phyloP scores from a whole-genome alignment of 1,139 yeast genomes.

The Saccharomyces hybrid region DNA sequence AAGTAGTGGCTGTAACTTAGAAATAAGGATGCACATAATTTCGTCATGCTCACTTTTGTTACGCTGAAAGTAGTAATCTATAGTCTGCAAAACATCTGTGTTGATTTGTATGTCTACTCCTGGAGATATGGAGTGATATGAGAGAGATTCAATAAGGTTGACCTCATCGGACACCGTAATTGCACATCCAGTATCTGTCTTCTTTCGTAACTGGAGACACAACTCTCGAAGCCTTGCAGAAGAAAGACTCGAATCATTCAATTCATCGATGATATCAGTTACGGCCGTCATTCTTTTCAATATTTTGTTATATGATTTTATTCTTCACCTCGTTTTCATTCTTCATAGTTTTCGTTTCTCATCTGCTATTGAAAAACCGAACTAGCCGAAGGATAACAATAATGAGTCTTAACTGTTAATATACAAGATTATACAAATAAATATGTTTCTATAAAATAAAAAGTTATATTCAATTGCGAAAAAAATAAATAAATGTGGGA shows the following conservation, averaged over 20 bases:
- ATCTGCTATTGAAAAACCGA: not conserved
- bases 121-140: not conserved
- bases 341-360: not conserved
- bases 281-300: not conserved
- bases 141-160: not conserved
- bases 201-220: not conserved
- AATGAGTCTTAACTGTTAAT: not conserved
- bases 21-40: not conserved
- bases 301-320: not conserved
- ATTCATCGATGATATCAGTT: not conserved
- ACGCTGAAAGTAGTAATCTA: not conserved
- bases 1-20: constrained; percentile 3
- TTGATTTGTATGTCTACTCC: not conserved
- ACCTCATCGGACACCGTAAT: not conserved
- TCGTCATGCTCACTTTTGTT: not conserved
- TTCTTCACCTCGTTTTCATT: not conserved
- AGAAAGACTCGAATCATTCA: not conserved
- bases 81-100: not conserved
- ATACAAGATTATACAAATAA: not conserved
- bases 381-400: not conserved
- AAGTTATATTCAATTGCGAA: not conserved
- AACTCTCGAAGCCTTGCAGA: not conserved
- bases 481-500: not conserved
- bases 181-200: not conserved
- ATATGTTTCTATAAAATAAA: not conserved